Conservation (phyloP, 768 basidiomycete species). For the Tricholoma flavovirens region DNA sequence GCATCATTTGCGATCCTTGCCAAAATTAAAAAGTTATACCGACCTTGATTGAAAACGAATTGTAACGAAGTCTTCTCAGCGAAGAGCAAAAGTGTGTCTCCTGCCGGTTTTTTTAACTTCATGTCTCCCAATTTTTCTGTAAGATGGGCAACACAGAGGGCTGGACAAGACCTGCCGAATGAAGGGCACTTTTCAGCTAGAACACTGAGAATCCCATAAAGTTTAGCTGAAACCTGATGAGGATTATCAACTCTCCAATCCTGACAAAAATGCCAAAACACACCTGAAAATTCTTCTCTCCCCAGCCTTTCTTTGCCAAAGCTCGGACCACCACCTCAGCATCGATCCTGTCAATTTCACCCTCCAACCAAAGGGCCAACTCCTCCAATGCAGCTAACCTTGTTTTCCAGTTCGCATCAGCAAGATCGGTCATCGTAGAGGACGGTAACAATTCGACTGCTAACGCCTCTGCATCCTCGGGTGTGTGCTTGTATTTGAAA, state of each 20-base stretch:
- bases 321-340: slow-evolving; percentile 86
- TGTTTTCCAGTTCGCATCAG: slow-evolving; percentile 92
- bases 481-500: slow-evolving; percentile 86
- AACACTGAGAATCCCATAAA: slow-evolving; percentile 70
- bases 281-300: slow-evolving; percentile 99
- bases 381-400: slow-evolving; percentile 84
- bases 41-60: slow-evolving; percentile 91
- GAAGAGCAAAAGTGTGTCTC: slow-evolving; percentile 76
- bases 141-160: slow-evolving; percentile 74
- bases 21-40: not conserved
- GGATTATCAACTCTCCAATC: slow-evolving; percentile 1
- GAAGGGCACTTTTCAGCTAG: slow-evolving; percentile 76
- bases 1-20: slow-evolving; percentile 4
- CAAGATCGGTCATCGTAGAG: slow-evolving; percentile 63
- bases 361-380: slow-evolving; percentile 78
- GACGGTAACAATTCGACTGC: slow-evolving; percentile 69
- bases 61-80: slow-evolving; percentile 92
- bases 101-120: slow-evolving; percentile 95
- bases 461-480: slow-evolving; percentile 86
- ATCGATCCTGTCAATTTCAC: slow-evolving; percentile 59
- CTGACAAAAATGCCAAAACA: slow-evolving; percentile 6
- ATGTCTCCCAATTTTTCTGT: slow-evolving; percentile 94
- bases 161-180: slow-evolving; percentile 82
- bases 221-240: slow-evolving; percentile 80
- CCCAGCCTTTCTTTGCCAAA: slow-evolving; percentile 90